Conservation (phyloP, 768 basidiomycete genomes). For the Sutorius australiensis region DNA sequence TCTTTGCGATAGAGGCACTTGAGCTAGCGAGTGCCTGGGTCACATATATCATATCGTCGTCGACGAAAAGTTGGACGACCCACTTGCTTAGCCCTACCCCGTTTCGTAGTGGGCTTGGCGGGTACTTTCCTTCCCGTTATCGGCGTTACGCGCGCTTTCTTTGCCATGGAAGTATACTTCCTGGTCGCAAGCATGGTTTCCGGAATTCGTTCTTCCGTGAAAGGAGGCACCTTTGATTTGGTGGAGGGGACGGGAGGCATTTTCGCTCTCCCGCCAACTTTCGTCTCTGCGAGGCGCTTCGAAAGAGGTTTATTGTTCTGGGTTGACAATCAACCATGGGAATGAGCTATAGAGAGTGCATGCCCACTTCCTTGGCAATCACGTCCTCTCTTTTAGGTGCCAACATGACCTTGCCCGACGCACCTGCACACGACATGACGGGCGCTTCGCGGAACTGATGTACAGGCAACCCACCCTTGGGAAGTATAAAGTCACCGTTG, state of each 20-base stretch:
- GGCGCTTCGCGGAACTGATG: neutral
- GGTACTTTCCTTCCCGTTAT: constrained; percentile 7
- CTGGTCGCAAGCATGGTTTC: constrained; percentile 7
- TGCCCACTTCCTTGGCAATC: constrained; percentile 15
- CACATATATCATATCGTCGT: neutral
- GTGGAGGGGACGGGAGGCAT: neutral
- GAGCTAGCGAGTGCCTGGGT: constrained; percentile 2
- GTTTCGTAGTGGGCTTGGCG: neutral
- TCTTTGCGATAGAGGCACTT: neutral
- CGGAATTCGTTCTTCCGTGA: neutral
- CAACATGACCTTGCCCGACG: constrained; percentile 28
- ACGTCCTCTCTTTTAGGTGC: constrained; percentile 11
- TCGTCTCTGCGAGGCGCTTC: neutral
- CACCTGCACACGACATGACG: constrained; percentile 9
- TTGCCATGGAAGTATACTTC: constrained; percentile 25
- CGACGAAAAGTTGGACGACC: neutral
- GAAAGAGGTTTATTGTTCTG: constrained; percentile 14
- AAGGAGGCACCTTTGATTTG: neutral
- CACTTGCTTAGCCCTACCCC: constrained; percentile 10
- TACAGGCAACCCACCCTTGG: constrained; percentile 40
- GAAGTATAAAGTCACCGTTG: constrained; percentile 50
- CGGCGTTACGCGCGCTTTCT: constrained; percentile 18
- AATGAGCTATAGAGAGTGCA: neutral
- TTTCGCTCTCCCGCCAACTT: neutral
- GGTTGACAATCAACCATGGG: neutral